These are phyloP conservation scores for Penicilliopsis zonata DNA, from an alignment of 495 filamentous ascomycete genomes.

Conservation along the genomic window DNA sequence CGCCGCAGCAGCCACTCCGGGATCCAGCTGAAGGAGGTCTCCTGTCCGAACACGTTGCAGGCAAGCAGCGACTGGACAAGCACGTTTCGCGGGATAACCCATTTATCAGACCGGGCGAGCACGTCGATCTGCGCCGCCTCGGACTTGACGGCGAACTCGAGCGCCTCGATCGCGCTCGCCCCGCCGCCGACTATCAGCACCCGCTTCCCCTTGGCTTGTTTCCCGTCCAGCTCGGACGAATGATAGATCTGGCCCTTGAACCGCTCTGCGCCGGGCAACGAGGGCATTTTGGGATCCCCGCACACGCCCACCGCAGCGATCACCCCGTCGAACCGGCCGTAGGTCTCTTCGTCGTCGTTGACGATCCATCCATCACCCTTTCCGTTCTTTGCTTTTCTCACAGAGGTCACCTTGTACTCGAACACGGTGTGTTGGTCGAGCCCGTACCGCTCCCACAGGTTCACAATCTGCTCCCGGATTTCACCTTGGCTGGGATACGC, in stretches of 20 bases:
- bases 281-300: constrained; percentile 62
- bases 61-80: constrained; percentile 61
- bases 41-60: constrained; percentile 67
- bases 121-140: constrained; percentile 58
- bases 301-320: constrained; percentile 69
- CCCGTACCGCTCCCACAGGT: constrained; percentile 66
- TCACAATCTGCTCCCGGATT: constrained; percentile 56
- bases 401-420: constrained; percentile 51
- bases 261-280: constrained; percentile 49
- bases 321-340: constrained; percentile 67
- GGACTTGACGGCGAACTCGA: constrained; percentile 64
- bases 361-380: constrained; percentile 81
- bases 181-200: constrained; percentile 69
- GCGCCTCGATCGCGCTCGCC: constrained; percentile 70
- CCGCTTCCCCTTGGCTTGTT: constrained; percentile 55
- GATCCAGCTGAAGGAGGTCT: constrained; percentile 64
- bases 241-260: constrained; percentile 62
- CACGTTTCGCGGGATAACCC: constrained; percentile 76
- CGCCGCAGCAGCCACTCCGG: constrained; percentile 62
- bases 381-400: constrained; percentile 55
- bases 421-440: constrained; percentile 61
- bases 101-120: constrained; percentile 70
- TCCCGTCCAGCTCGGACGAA: constrained; percentile 62
- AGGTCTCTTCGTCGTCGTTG: constrained; percentile 56
- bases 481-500: constrained; percentile 66